Evolutionary conservation across 345 rosid species (phyloP), one percentile per base, ranked within the genome.

Genomic region (Xanthoceras sorbifolium): DNA sequence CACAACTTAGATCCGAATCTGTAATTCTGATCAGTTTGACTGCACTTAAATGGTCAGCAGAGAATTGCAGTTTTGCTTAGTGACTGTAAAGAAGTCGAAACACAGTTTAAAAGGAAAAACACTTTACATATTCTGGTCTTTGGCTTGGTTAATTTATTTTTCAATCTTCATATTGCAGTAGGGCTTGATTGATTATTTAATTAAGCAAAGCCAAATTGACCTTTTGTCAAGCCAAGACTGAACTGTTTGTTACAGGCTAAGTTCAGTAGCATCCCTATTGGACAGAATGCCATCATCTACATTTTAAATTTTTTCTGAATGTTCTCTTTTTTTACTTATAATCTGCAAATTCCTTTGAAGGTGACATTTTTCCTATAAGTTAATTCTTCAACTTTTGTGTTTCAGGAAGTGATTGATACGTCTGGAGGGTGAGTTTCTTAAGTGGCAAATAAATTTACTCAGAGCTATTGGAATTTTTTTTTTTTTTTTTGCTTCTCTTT

Each of bases 351-450:
- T 31, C 40, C 2, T 1, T 9, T 9, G 1, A 11, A 40, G 68
- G n/a, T 50, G 18, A 15, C 31, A 10, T 29, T 59, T 15, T 64
- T 15, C 2, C n/a, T 7, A 25, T 22, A 14, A 62, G 64, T 69
- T 77, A 60, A 83, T 59, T 71, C 26, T 36, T 34, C 18, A 20
- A 23, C 54, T 78, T 80, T 64, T 44, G 38, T 68, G 26, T 69
- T 84, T 29, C 90, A 94, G 98, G 93, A 91, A 82, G 97, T 94
- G 42, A 76, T 80, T 5, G 98, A 94, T 76, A 94, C 95, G 57
- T 93, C 97, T 76, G 95, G 98, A 81, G 98, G 98, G 98, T 93
- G 77, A 84, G 86, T 82, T 74, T 38, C 68, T 63, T 75, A n/a
- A n/a, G 25, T 4, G n/a, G 50, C 9, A 1, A 38, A 48, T 44